Evolutionary conservation across 2,329 filamentous ascomycete genomes (phyloP), one percentile per base, ranked within the genome.

Genomic region (Phyllosticta citriasiana): DNA sequence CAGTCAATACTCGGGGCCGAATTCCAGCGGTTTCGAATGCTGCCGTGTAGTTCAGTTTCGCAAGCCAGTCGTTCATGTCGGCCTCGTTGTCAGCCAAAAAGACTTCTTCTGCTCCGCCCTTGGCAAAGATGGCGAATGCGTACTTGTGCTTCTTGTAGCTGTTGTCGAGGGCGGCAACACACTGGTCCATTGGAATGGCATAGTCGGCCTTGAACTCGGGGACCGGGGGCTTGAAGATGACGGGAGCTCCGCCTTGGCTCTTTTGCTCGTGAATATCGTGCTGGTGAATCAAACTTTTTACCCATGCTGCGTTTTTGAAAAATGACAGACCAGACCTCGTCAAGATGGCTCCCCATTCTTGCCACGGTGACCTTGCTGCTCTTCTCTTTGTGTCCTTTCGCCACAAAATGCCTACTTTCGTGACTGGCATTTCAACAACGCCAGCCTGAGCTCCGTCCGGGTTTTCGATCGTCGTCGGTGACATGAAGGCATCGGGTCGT

Each of bases 291-390:
- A 99, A 76, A 62, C 83, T 88, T 74, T 96, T 97, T 35, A 96
- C 86, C 93, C 94, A 99, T 22, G 86, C 81, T 4, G 91, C 88
- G 71, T 97, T 97, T 62, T 90, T 87, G 78, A 97, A 99, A 73
- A 99, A 91, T 73, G 97, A 99, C 7, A 99, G 82, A 70, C 97
- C 93, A 5, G 94, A 95, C n/a, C 93, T 91, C 0, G 94, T 99
- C 30, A 99, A 81, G 62, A 99, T 88, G 25, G 91, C 94, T 58
- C 94, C 94, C 94, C 94, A 99, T 80, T 99, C 94, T 71, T 97
- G 93, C 94, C 94, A 99, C 1, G 94, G 93, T 10, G 93, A 97
- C 53, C 93, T 84, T 0, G 91, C 88, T 74, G 95, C 96, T 76
- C 94, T 93, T 76, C 93, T 96, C 77, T 96, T 97, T 1, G 82